Base-by-base conservation (phyloP, 352 stramenopile species). In the Pythium folliculosum region DNA sequence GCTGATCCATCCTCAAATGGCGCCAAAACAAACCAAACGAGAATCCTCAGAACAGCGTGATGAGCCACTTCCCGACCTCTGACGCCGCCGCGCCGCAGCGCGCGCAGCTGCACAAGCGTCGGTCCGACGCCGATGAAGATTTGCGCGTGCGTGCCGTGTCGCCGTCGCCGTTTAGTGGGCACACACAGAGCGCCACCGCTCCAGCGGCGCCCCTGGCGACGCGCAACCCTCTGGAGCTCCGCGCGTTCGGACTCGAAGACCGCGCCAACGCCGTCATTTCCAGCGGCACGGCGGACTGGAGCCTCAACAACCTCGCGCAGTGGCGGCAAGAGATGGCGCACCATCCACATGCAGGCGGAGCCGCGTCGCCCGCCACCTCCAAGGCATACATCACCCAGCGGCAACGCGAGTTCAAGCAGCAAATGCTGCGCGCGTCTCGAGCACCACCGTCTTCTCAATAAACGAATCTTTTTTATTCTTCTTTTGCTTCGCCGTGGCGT, bases 211-310 rank as follows among this genome's bases (percentile, higher is more conserved):
- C 51, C 0, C 12, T 67, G 13, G 19, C 23, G 38, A 1, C n/a
- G 32, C 73, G 72, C 16, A 84, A 67, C 1, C 59, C 62, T 3
- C 65, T 91, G 21, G 77, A 94, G 45, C 77, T 92, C 30, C 74
- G 72, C n/a, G 86, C 84, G 7, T 91, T 84, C 21, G 86, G 82
- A 16, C 76, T 94, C 4, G 86, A 94, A 72, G 86, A 94, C 69
- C 83, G 78, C n/a, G 84, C 84, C 0, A 76, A 90, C 44, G 86
- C 86, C 13, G 78, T 92, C 12, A 94, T 92, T 13, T 81, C 82
- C 12, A 70, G 65, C 23, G 71, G 70, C 22, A 4, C 78, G 61
- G 54, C 62, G 22, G 76, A 55, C 54, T 94, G 86, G 86, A 79
- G 75, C 53, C 77, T 94, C 37, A 71, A 66, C 9, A 81, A 88